A percentile compares a stretch with the other conserved stretches of the same genome.
These are phyloP conservation scores for Chlorella sp. DNA, from an alignment of 139 green algal species.

Conservation along the genomic window DNA sequence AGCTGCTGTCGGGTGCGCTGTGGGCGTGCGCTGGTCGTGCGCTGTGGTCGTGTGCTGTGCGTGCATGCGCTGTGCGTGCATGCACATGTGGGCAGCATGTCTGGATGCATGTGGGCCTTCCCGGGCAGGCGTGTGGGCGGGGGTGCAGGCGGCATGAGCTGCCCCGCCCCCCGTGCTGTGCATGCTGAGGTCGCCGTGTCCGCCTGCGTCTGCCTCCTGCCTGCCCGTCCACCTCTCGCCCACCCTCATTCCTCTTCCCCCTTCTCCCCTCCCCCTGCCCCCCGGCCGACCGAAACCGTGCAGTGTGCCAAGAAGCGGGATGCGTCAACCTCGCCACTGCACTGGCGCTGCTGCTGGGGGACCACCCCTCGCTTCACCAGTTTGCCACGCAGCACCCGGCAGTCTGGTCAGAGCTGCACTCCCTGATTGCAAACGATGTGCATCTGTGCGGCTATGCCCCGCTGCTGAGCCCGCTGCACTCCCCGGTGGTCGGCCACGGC, in stretches of 20 bases:
- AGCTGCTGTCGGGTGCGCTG: conserved; percentile 21
- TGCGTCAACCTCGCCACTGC: conserved; percentile 50
- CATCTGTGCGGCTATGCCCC: conserved; percentile 38
- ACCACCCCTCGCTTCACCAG: conserved; percentile 25
- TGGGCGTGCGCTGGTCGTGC: background rate
- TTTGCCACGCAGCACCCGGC: conserved; percentile 42
- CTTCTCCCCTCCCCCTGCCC: background rate
- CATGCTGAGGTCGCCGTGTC: background rate
- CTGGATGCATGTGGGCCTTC: background rate
- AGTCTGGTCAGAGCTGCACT: conserved; percentile 45
- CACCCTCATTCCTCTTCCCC: background rate
- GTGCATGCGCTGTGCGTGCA: background rate
- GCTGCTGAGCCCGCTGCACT: conserved; percentile 11
- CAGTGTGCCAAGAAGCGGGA: conserved; percentile 47
- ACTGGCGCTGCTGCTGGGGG: conserved; percentile 69
- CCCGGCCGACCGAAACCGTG: background rate
- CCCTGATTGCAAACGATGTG: conserved; percentile 45
- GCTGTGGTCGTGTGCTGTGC: background rate
- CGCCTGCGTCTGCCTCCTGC: background rate
- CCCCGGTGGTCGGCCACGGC: background rate
- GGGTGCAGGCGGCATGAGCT: background rate
- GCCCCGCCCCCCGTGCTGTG: background rate
- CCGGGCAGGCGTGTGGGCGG: background rate
- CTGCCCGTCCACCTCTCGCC: background rate
- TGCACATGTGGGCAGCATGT: too few relatives aligned